These are phyloP conservation scores for Abrus pulchellus DNA, from an alignment of 306 rosid species.

Conservation along the genomic window DNA sequence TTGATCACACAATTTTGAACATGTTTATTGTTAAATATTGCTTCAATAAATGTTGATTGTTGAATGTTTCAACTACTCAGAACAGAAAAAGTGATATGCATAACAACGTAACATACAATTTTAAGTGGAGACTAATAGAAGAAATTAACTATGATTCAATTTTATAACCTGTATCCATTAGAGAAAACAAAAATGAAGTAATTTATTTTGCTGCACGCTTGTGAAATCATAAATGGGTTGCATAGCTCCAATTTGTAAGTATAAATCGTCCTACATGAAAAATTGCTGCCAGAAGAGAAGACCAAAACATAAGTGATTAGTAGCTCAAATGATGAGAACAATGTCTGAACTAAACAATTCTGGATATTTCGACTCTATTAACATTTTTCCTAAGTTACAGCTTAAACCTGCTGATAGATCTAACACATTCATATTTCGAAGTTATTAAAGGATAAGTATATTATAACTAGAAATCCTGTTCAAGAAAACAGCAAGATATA, in stretches of 20 bases:
- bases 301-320: background rate
- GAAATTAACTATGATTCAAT: background rate
- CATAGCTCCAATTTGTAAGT: background rate
- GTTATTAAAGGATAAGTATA: background rate
- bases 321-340: background rate
- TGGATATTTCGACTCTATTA: background rate
- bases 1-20: too few relatives aligned
- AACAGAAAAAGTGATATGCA: too few relatives aligned
- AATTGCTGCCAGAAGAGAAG: background rate
- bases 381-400: background rate
- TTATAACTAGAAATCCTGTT: slow-evolving; percentile 18
- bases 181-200: background rate
- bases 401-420: slow-evolving; percentile 8
- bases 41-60: too few relatives aligned
- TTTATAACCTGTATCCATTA: background rate
- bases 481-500: background rate
- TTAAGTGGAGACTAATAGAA: too few relatives aligned
- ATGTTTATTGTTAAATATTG: too few relatives aligned
- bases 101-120: too few relatives aligned
- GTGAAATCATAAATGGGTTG: background rate
- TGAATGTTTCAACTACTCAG: too few relatives aligned
- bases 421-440: background rate
- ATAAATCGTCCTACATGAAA: too few relatives aligned
- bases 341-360: background rate
- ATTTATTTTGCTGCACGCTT: background rate